Base-by-base conservation (phyloP, 768 basidiomycete species). In the Omphalotus guepiniiformis region DNA sequence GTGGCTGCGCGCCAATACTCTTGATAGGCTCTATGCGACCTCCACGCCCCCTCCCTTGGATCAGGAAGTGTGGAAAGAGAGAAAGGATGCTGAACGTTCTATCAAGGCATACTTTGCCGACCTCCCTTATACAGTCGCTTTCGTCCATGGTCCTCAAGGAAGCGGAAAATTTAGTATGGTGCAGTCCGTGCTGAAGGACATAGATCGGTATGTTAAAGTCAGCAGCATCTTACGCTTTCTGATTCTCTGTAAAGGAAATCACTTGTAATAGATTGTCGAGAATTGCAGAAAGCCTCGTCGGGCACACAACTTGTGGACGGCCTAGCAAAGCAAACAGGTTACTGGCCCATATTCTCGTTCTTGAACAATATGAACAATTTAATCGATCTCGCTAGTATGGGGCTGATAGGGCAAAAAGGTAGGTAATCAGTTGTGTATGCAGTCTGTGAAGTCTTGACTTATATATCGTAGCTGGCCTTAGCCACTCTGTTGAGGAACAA, bases 401-500 rank as follows among this genome's bases (percentile, higher is more conserved):
- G 94, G 1, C 59, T 98, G n/a, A 96, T 96, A 55, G 96, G 96
- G 2, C 92, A 96, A 60, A 97, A 97, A 70, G 80, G 90, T 86
- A 45, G 5, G 64, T 34, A 35, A 41, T 22, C 29, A 42, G 6
- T 26, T 5, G n/a, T n/a, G n/a, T n/a, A n/a, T n/a, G n/a, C n/a
- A n/a, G 41, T 48, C 15, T 34, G 40, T 15, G 22, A 37, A 8
- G 7, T n/a, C 46, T 22, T n/a, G 23, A 13, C n/a, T n/a, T n/a
- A n/a, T n/a, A n/a, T 53, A 9, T 6, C 15, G 29, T 50, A 93
- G 94, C 89, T 19, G 93, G 96, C 15, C 70, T 97, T 53, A 85
- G 82, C 40, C 83, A 76, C 30, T 83, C 92, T 2, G 70, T 93
- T 12, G 69, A 80, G 15, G 87, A 91, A 35, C 92, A 97, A 63